These are phyloP conservation scores for Melampsora americana DNA, from an alignment of 1,284 basidiomycete genomes.

Conservation along the genomic window DNA sequence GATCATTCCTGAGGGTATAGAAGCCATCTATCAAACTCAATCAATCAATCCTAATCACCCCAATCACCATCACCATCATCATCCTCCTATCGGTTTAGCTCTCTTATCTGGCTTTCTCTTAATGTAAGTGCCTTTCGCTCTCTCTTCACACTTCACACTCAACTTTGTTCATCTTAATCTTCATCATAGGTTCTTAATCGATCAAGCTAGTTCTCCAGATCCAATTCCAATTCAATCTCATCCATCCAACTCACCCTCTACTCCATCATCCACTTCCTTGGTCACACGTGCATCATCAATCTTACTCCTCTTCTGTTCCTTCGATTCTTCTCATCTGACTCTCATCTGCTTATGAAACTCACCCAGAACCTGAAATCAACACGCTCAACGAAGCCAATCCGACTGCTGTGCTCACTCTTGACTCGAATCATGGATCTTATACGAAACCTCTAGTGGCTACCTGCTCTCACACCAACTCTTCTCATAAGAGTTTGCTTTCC, in stretches of 20 bases:
- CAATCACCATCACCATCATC: constrained; percentile 7
- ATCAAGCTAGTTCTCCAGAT: constrained; percentile 53
- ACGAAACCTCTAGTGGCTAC: neutral
- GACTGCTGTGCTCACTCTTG: neutral
- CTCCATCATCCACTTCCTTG: neutral
- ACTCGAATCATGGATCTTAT: too few species aligned
- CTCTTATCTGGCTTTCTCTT: constrained; percentile 76
- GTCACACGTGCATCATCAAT: neutral
- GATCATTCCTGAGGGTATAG: constrained; percentile 71
- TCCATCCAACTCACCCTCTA: neutral
- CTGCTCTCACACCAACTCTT: neutral
- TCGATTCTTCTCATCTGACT: neutral
- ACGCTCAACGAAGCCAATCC: neutral
- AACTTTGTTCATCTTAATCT: constrained; percentile 39
- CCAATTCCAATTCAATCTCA: neutral
- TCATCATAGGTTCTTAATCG: constrained; percentile 47
- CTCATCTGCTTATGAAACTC: too few species aligned
- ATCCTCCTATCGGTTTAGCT: constrained; percentile 65
- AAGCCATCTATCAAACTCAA: constrained; percentile 13
- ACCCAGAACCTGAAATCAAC: neutral
- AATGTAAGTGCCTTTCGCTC: constrained; percentile 74
- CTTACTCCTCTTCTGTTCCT: neutral
- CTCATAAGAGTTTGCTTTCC: constrained; percentile 60
- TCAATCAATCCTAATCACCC: neutral
- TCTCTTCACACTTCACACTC: too few species aligned